Evolutionary conservation across 1,139 yeast species (phyloP), one percentile per base, ranked within the genome.

Genomic region (Kurtzmaniella quercitrusa): DNA sequence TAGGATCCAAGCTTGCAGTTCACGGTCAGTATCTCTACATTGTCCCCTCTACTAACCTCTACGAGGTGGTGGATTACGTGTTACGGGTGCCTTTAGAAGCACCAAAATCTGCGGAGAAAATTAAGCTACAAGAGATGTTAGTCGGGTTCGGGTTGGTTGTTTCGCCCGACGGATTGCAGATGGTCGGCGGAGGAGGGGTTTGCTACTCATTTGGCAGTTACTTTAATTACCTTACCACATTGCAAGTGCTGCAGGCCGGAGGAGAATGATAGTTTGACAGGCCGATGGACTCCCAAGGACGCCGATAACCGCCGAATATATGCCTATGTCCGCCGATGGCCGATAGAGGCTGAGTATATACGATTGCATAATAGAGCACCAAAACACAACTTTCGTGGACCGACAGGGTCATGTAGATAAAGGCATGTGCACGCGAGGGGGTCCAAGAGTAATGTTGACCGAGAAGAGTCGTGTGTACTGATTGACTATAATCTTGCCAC

Each of bases 181-280:
- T 80, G 3, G 52, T 80, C 34, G 87, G 86, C 4, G 95, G 95
- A 4, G 95, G 95, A 2, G 91, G 85, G 0, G 89, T 86, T 1
- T 87, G 95, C 58, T 87, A 85, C 55, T 85, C 93, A 1, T 87
- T 86, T 65, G 95, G 95, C 0, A 79, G 89, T 24, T 77, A 73
- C 39, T 83, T 83, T 74, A 84, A 81, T 51, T 47, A 41, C 4
- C 47, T 50, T 12, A 9, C 36, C 14, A 31, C 9, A 31, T 31
- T 31, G 14, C 9, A 16, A 8, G 14, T 31, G 14, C 14, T n/a
- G 31, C 31, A 27, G 31, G 5, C 12, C 10, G 11, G 27, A 7
- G 27, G 10, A 23, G 27, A 7, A 23, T 23, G 27, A 8, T n/a
- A n/a, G n/a, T n/a, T n/a, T n/a, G n/a, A n/a, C n/a, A n/a, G n/a